Evolutionary conservation across 306 rosid genomes (phyloP).

Genomic region (Senna tora): DNA sequence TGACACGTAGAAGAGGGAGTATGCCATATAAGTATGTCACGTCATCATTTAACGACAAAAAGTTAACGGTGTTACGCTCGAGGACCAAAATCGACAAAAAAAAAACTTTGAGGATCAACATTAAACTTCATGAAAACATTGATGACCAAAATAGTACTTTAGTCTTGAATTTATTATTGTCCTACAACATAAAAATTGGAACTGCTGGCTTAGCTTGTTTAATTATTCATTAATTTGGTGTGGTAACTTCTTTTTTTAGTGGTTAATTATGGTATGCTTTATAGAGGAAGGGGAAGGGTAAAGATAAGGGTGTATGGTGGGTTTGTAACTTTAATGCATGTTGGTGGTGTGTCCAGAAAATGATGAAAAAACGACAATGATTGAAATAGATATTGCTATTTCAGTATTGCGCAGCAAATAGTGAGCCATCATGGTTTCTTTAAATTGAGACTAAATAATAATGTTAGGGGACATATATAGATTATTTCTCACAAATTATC

Average conservation of each 20-base stretch:
- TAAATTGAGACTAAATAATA: background rate
- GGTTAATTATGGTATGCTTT: background rate
- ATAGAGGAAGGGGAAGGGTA: slow-evolving; percentile 3
- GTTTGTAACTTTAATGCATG: slow-evolving; percentile 27
- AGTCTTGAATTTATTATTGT: no score
- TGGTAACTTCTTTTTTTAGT: background rate
- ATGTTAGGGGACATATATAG: no score
- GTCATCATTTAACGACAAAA: no score
- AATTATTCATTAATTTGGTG: background rate
- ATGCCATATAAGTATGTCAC: no score
- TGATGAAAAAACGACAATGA: slow-evolving; percentile 38
- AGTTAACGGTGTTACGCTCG: no score
- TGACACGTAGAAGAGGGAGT: no score
- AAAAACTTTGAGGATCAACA: no score
- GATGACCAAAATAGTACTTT: no score
- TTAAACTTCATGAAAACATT: no score
- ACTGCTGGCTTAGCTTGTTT: background rate
- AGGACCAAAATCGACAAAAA: no score
- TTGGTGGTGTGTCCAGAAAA: slow-evolving; percentile 32
- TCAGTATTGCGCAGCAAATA: background rate
- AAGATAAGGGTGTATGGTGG: slow-evolving; percentile 13
- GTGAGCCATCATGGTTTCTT: background rate
- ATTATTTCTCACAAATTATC: no score
- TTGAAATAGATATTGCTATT: slow-evolving; percentile 33
- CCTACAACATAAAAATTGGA: no score